Evolutionary conservation across 2,329 filamentous ascomycete genomes (phyloP), one percentile per base, ranked within the genome.

Genomic region (Fusarium tupiense): DNA sequence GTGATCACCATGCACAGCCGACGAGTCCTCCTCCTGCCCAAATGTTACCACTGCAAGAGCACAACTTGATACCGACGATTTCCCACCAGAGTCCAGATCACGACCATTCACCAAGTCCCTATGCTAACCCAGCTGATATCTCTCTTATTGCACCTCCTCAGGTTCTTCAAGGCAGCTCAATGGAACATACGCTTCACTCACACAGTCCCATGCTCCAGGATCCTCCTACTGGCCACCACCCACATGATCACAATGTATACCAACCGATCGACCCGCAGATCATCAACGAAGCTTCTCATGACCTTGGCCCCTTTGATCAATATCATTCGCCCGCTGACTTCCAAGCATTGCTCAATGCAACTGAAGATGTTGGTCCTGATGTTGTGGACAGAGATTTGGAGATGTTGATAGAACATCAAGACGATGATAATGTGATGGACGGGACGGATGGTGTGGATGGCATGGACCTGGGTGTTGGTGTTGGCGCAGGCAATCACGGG

Each of bases 191-290:
- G 72, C 43, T 78, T 74, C 71, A 81, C 78, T 57, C 67, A 3
- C 77, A 79, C 56, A 78, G 71, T 52, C 77, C 77, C 33, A 79
- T 80, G 77, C 73, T 80, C 75, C 83, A 66, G 74, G 79, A 81
- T 61, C 82, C 64, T 73, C 81, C 20, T 62, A 75, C 57, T 77
- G 78, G 64, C 59, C 72, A 80, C 9, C 76, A 78, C 40, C 78
- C 63, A 17, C 72, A 77, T 40, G 67, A 77, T 33, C 66, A 61
- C 60, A 68, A 60, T 24, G 81, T 85, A 35, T 88, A 87, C 77
- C 87, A 89, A 61, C 88, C 88, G 33, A 90, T 90, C 79, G 88
- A 90, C 76, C 88, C 88, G n/a, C 88, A 88, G 73, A 89, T 90
- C 61, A 89, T 90, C 74, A 86, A 75, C 67, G 61, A 78, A n/a